Conservation (phyloP, 2,329 filamentous ascomycete genomes). For the Aspergillaceae sp. region DNA sequence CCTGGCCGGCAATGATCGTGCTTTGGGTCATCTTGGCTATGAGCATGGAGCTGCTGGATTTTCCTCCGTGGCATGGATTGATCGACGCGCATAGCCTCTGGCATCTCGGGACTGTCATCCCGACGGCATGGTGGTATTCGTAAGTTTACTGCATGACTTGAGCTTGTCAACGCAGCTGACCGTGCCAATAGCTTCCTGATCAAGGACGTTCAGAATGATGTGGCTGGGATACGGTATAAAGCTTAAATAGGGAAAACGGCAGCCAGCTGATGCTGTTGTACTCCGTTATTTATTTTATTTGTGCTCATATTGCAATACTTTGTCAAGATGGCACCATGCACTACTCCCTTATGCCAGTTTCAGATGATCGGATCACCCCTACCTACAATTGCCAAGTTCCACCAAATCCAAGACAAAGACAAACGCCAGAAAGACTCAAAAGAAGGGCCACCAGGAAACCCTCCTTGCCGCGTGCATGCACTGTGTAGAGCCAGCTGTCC, state of each 20-base stretch:
- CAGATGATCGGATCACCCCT: not conserved
- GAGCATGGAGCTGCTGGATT: slow-evolving; percentile 92
- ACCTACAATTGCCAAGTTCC: not conserved
- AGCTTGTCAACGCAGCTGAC: not conserved
- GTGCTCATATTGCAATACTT: too few relatives aligned
- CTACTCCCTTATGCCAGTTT: not conserved
- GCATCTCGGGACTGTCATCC: slow-evolving; percentile 87
- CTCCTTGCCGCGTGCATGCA: not conserved
- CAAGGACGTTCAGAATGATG: slow-evolving; percentile 75
- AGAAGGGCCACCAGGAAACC: not conserved
- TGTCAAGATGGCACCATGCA: not conserved
- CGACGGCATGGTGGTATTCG: slow-evolving; percentile 90
- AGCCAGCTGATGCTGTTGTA: too few relatives aligned
- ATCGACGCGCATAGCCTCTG: slow-evolving; percentile 92
- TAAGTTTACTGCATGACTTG: slow-evolving; percentile 44
- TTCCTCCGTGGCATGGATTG: slow-evolving; percentile 71
- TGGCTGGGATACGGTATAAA: slow-evolving; percentile 65
- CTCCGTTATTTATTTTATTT: too few relatives aligned
- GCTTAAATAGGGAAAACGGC: slow-evolving; percentile 34
- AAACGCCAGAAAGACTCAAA: too few relatives aligned
- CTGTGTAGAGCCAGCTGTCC: not conserved
- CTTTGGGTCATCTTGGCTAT: slow-evolving; percentile 88
- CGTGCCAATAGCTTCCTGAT: slow-evolving; percentile 62
- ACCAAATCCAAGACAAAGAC: not conserved
- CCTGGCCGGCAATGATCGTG: slow-evolving; percentile 84